Evolutionary conservation across 164 flowering plant species (phyloP).

Genomic region (Sextonia rubra): DNA sequence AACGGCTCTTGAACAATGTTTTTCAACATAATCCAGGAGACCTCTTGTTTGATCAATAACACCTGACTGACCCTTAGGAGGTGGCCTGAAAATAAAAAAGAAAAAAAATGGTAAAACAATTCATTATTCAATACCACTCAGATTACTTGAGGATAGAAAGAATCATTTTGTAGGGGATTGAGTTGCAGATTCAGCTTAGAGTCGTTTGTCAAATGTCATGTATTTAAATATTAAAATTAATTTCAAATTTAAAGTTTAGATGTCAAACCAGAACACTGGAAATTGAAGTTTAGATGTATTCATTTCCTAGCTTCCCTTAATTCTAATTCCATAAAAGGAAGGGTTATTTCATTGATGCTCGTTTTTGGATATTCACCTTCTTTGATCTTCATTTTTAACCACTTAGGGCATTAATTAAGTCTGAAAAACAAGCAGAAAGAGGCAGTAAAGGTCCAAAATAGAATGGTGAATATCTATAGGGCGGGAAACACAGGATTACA

Average conservation of each 20-base stretch:
- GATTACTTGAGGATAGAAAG: neutral
- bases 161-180: neutral
- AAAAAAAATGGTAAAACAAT: neutral
- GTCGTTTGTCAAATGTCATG: neutral
- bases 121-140: neutral
- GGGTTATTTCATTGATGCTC: too few relatives aligned
- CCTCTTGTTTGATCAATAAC: slow-evolving; percentile 98
- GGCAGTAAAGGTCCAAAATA: neutral
- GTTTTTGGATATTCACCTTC: too few relatives aligned
- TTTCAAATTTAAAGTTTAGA: neutral
- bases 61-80: slow-evolving; percentile 77
- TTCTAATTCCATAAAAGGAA: too few relatives aligned
- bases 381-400: too few relatives aligned
- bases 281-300: too few relatives aligned
- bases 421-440: too few relatives aligned
- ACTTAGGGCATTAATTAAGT: neutral
- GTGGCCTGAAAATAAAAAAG: slow-evolving; percentile 49
- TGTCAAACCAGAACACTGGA: neutral
- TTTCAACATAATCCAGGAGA: slow-evolving; percentile 69
- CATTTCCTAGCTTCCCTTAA: too few relatives aligned
- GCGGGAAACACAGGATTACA: neutral
- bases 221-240: neutral
- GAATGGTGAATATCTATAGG: neutral
- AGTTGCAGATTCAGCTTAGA: neutral
- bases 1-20: slow-evolving; percentile 65